Evolutionary conservation across 352 stramenopile species (phyloP).

Genomic region (Phytophthora agathidicida): DNA sequence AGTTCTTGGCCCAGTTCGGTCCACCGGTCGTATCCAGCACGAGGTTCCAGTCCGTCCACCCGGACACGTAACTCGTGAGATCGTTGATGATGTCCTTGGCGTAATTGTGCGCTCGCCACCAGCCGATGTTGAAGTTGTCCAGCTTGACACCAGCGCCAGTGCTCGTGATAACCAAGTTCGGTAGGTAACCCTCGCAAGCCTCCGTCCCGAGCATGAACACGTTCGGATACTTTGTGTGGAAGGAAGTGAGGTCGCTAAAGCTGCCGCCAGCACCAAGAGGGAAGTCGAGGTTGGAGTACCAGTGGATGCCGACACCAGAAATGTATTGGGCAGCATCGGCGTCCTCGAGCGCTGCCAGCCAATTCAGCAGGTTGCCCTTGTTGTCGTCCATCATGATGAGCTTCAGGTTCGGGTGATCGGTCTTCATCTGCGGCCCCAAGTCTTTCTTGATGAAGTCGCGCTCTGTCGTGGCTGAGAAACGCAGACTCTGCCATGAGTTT

Average conservation of each 20-base stretch:
- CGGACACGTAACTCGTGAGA: constrained; percentile 72
- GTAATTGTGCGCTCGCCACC: constrained; percentile 75
- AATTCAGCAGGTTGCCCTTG: constrained; percentile 54
- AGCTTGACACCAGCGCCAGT: constrained; percentile 45
- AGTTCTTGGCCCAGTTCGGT: constrained; percentile 79
- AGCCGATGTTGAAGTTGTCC: constrained; percentile 40
- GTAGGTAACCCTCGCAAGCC: constrained; percentile 60
- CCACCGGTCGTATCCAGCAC: constrained; percentile 71
- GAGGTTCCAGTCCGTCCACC: constrained; percentile 92
- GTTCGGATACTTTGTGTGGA: constrained; percentile 44
- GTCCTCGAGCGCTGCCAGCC: constrained; percentile 40
- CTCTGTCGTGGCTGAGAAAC: constrained; percentile 37
- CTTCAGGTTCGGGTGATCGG: constrained; percentile 72
- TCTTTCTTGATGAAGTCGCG: constrained; percentile 72
- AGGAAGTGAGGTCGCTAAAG: constrained; percentile 44
- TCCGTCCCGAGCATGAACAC: constrained; percentile 77
- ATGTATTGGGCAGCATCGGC: constrained; percentile 63
- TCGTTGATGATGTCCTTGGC: constrained; percentile 89
- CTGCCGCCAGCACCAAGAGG: constrained; percentile 27
- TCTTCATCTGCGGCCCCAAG: constrained; percentile 63
- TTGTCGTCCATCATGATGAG: constrained; percentile 84
- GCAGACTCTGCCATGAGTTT: constrained; percentile 55
- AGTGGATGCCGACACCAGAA: constrained; percentile 84
- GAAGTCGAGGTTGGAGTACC: constrained; percentile 65
- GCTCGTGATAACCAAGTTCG: constrained; percentile 30